phyloP scores from a whole-genome alignment of 306 rosid species.

The Mucuna pruriens region DNA sequence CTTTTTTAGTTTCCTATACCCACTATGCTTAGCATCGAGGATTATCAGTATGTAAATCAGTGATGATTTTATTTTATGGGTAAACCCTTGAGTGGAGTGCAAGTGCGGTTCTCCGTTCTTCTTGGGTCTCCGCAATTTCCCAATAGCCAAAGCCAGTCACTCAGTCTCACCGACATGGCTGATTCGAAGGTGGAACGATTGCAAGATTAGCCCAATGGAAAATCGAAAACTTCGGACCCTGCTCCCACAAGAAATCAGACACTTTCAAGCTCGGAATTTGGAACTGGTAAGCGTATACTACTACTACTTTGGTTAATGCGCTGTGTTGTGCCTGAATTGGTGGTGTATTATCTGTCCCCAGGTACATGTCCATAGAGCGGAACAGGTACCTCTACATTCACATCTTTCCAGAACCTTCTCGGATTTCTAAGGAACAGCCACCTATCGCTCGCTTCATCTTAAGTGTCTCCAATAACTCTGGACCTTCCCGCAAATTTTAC shows the following conservation, averaged over 20 bases:
- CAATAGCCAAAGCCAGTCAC: neutral
- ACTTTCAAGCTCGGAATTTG: conserved; percentile 83
- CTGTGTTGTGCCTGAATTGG: neutral
- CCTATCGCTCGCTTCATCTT: conserved; percentile 79
- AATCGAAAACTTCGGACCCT: too few relatives aligned
- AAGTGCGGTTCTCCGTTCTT: neutral
- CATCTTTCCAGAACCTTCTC: conserved; percentile 73
- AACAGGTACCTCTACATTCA: conserved; percentile 69
- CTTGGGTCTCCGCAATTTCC: neutral
- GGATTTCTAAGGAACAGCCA: conserved; percentile 74
- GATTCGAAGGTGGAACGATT: conserved; percentile 78
- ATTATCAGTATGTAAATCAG: too few relatives aligned
- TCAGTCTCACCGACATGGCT: conserved; percentile 42
- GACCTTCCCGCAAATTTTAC: conserved; percentile 55
- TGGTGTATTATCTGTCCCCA: too few relatives aligned
- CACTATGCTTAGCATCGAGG: too few relatives aligned
- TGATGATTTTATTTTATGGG: too few relatives aligned
- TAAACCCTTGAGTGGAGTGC: too few relatives aligned
- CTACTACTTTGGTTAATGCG: too few relatives aligned
- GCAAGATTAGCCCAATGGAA: conserved; percentile 86
- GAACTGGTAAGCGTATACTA: conserved; percentile 62
- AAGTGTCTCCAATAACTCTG: conserved; percentile 58
- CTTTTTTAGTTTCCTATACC: too few relatives aligned
- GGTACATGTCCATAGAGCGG: conserved; percentile 75
- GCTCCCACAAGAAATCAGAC: conserved; percentile 73